Evolutionary conservation across 352 stramenopile species (phyloP), one percentile per base, ranked within the genome.

Genomic region (Phytopythium vexans): DNA sequence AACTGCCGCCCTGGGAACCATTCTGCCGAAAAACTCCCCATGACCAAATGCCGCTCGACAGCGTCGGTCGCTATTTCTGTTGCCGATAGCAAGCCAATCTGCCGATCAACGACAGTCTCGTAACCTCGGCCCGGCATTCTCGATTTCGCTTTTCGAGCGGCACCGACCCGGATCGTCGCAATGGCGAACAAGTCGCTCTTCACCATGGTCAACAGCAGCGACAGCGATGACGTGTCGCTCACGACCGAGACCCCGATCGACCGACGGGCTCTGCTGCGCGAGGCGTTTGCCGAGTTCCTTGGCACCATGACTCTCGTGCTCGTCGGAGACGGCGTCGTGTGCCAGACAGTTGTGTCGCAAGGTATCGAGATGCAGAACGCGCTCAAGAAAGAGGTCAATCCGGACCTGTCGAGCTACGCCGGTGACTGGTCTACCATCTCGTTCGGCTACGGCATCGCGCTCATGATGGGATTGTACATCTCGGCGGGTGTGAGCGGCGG

Each of bases 361-460:
- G 72, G 74, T n/a, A 74, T 86, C 41, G 70, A 86, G 47, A 61
- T 64, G 21, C 73, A 64, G 52, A 74, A 77, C 33, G 74, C 76
- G 8, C 47, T 73, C 32, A 77, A 77, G 60, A 78, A 78, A 11
- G 60, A 77, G 40, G 62, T 58, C 14, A 81, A 74, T 45, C 59
- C 68, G 3, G 63, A 83, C 15, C 34, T 75, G 12, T 75, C 75
- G 37, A 78, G 56, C 49, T 82, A 79, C 61, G 79, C 79, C 4
- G 79, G 79, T 10, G 74, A 88, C 59, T 89, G 79, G 74, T 71
- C 73, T 6, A 87, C 77, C 35, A 86, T 89, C 53, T 82, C 77
- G 15, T 41, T 89, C 27, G 77, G 79, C 42, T 89, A 80, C 50
- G 77, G 79, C 31, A 88, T 89, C 43, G 79, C 74, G 39, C 57